phyloP scores from a whole-genome alignment of 805 yeast species.

The Isabelozyma pseudorhagii region DNA sequence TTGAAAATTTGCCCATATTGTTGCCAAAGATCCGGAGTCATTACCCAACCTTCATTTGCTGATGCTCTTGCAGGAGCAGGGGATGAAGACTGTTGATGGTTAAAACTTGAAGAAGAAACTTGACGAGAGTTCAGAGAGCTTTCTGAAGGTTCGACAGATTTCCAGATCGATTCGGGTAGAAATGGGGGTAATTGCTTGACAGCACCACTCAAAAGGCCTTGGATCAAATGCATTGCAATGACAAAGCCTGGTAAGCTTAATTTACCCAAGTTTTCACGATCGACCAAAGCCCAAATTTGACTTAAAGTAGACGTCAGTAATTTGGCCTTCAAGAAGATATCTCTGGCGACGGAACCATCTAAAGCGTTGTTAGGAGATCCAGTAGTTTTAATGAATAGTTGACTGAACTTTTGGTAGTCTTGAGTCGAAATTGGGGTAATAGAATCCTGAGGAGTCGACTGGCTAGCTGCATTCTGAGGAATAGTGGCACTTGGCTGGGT shows the following conservation, averaged over 20 bases:
- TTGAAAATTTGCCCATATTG: conserved; percentile 82
- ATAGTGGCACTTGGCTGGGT: conserved; percentile 36
- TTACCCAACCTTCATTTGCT: conserved; percentile 54
- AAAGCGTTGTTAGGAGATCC: conserved; percentile 55
- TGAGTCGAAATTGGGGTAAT: conserved; percentile 52
- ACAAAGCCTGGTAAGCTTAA: conserved; percentile 74
- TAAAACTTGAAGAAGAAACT: conserved; percentile 26
- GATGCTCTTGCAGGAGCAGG: conserved; percentile 12
- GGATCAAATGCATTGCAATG: conserved; percentile 94
- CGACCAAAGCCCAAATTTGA: conserved; percentile 86
- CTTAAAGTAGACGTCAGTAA: conserved; percentile 76
- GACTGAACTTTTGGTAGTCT: conserved; percentile 65
- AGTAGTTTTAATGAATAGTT: conserved; percentile 65
- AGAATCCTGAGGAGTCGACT: conserved; percentile 28
- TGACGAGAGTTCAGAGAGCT: conserved; percentile 17
- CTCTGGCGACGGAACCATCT: conserved; percentile 77
- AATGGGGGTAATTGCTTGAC: conserved; percentile 53
- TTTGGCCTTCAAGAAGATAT: conserved; percentile 84
- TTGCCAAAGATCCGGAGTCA: conserved; percentile 63
- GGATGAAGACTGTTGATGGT: conserved; percentile 33
- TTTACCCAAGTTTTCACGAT: conserved; percentile 68
- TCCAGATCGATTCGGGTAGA: conserved; percentile 40
- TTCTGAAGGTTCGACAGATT: conserved; percentile 20
- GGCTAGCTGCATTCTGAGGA: conserved; percentile 31
- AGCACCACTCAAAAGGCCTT: conserved; percentile 66